Evolutionary conservation across 148 eudicot genomes (phyloP), one percentile per base, ranked within the genome.

Genomic region (Vaccinium macrocarpon): DNA sequence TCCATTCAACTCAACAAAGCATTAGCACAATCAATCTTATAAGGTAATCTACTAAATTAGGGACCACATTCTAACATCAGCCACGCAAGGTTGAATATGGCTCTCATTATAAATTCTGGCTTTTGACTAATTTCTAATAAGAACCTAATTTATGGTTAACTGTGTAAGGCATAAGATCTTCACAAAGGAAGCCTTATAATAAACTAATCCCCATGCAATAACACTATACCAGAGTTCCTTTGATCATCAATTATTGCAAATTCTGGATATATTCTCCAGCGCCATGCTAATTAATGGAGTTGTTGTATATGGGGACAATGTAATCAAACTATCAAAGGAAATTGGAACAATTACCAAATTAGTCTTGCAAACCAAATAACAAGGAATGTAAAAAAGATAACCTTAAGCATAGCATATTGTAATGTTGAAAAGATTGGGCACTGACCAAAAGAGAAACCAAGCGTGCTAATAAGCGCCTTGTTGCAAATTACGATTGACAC

Each of bases 391-490:
- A 6, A 16, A 49, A 66, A 16, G 15, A 25, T 23, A 8, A 64
- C 52, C 57, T 25, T 27, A 81, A 81, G 83, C 56, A 57, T 8
- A 57, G 32, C 4, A 57, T 15, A 57, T 29, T 21, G 50, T 57
- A 73, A 2, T 11, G 78, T 12, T 25, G 59, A 35, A 72, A 15
- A 46, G 18, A 53, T 73, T 74, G 55, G 75, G 27, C 53, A 70
- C 90, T 82, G 50, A 88, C 90, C 88, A 84, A 88, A 88, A 42
- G 84, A 86, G 84, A 88, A 88, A 80, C 90, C 88, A 53, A 88
- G 87, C 9, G 90, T 84, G 86, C 87, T 88, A 78, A 86, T 86
- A 15, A 88, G 88, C 19, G 88, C 90, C 84, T 88, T 88, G 82
- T 88, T 85, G 85, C 90, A 88, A 61, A 88, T 88, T 25, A 88